These are phyloP conservation scores for Sporothrix inflata DNA, from an alignment of 2,329 filamentous ascomycete species.

Conservation along the genomic window DNA sequence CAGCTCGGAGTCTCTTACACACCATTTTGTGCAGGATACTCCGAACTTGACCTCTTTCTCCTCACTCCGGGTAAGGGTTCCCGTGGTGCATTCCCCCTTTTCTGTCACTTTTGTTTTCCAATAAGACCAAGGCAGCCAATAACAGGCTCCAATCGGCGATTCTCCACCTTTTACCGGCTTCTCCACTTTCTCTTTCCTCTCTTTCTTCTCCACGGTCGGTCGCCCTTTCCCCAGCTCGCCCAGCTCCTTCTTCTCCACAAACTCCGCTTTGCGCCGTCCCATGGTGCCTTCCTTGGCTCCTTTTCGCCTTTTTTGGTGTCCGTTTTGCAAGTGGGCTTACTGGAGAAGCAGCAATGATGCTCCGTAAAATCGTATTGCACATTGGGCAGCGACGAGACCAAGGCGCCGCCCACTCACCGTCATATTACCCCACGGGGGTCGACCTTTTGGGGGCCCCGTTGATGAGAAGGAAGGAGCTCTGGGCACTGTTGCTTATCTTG, in stretches of 20 bases:
- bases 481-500: not conserved
- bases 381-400: not conserved
- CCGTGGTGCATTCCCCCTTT: too few species aligned
- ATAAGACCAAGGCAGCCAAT: too few species aligned
- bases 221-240: not conserved
- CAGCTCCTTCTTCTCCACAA: not conserved
- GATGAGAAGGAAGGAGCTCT: not conserved
- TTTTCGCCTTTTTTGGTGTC: not conserved
- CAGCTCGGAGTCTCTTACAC: too few species aligned
- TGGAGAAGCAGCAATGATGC: not conserved
- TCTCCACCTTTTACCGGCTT: too few species aligned
- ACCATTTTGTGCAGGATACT: too few species aligned
- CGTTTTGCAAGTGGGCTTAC: not conserved
- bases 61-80: too few species aligned
- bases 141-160: too few species aligned
- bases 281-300: not conserved
- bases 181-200: too few species aligned
- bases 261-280: not conserved
- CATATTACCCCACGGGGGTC: not conserved
- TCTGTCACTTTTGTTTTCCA: too few species aligned
- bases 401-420: not conserved
- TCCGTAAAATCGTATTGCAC: not conserved
- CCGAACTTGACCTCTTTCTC: too few species aligned
- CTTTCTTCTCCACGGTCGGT: not conserved
- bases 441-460: not conserved